Evolutionary conservation across 805 yeast species (phyloP), one percentile per base, ranked within the genome.

Genomic region (Saturnispora bothae): DNA sequence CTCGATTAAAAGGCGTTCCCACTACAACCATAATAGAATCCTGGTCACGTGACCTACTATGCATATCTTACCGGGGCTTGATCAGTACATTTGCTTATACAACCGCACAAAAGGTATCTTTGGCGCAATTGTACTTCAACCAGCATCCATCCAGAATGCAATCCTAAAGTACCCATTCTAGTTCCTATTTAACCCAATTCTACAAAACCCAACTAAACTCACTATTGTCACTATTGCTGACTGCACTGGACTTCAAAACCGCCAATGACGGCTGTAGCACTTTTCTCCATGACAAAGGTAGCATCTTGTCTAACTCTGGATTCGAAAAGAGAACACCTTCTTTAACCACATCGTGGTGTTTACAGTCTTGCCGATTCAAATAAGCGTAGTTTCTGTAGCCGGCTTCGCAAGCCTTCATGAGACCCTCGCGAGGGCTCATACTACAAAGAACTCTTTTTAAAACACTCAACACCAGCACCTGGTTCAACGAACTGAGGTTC

Each of bases 261-360:
- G 37, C 46, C 10, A 32, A 22, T 13, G 19, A 20, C 10, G 41
- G 28, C 27, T 34, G 39, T 33, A 57, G 49, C 8, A 53, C 33
- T 40, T 48, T 48, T 30, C 52, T 51, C 48, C 58, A 46, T 32
- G 47, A 54, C 12, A 51, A 34, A 5, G 62, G 62, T 7, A 57
- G 49, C 33, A 49, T 52, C 12, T 51, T 49, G 28, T 57, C 54
- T 13, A 57, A 45, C 12, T 50, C 49, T 29, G 54, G 53, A 38
- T 57, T 57, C 41, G 50, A 48, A 53, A 56, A 44, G 30, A 51
- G 52, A 20, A 47, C 48, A 10, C 46, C 48, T 23, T 39, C 44
- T 10, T 44, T 39, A 8, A 28, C 38, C 2, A 20, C 33, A 29
- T 18, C 30, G 3, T 28, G 29, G 18, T 37, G 27, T 19, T 29